Evolutionary conservation across 1,139 yeast species (phyloP).

Genomic region (Debaryomyces fabryi): DNA sequence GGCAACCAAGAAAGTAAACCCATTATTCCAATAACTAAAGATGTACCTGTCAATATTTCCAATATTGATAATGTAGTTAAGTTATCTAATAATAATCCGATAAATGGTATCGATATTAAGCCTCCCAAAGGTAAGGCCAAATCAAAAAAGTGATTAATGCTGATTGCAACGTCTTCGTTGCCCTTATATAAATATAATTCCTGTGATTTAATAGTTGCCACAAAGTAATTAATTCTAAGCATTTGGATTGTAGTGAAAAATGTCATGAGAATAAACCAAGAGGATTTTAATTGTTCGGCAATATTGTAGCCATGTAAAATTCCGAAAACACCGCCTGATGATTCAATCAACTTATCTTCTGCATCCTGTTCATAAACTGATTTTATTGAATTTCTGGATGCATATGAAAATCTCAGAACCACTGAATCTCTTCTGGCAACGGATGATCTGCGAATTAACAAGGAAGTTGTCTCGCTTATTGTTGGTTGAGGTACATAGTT

Average conservation of each 20-base stretch:
- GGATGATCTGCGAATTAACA: slow-evolving; percentile 42
- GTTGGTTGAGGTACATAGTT: slow-evolving; percentile 33
- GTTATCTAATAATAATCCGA: slow-evolving; percentile 80
- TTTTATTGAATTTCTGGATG: slow-evolving; percentile 41
- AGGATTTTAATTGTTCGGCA: slow-evolving; percentile 64
- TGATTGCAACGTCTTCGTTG: slow-evolving; percentile 53
- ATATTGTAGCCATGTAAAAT: slow-evolving; percentile 69
- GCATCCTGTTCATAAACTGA: slow-evolving; percentile 69
- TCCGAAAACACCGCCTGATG: slow-evolving; percentile 83
- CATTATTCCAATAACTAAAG: slow-evolving; percentile 64
- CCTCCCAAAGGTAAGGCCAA: slow-evolving; percentile 89
- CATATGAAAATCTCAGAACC: slow-evolving; percentile 34
- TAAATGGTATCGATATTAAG: slow-evolving; percentile 77
- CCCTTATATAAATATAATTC: slow-evolving; percentile 64
- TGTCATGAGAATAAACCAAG: slow-evolving; percentile 81
- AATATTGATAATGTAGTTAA: slow-evolving; percentile 64
- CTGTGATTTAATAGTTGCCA: slow-evolving; percentile 83
- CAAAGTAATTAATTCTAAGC: slow-evolving; percentile 88
- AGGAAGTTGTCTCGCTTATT: slow-evolving; percentile 45
- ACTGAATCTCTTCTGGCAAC: slow-evolving; percentile 40
- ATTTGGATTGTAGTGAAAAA: slow-evolving; percentile 81
- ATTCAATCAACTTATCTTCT: slow-evolving; percentile 54
- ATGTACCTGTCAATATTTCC: slow-evolving; percentile 51
- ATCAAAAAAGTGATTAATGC: slow-evolving; percentile 76
- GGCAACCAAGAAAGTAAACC: slow-evolving; percentile 62